phyloP scores from a whole-genome alignment of 768 basidiomycete species.

The Rhizopogon sp. region DNA sequence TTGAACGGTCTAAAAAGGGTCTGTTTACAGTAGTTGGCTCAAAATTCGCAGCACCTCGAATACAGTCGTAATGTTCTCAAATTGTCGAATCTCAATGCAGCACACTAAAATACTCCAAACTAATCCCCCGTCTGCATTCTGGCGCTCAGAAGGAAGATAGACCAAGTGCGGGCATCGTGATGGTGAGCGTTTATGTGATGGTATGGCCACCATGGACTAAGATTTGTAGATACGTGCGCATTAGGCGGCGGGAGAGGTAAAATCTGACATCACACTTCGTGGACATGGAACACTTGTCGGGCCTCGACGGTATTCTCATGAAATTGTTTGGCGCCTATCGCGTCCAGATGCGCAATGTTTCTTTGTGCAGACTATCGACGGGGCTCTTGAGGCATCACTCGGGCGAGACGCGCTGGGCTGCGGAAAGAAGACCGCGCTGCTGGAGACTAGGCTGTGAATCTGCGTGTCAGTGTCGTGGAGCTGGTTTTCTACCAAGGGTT shows the following conservation, averaged over 20 bases:
- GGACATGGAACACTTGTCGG: constrained; percentile 82
- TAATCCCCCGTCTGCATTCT: constrained; percentile 21
- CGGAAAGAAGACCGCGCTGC: constrained; percentile 45
- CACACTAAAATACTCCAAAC: no score
- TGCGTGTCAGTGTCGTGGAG: not conserved
- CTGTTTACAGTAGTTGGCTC: no score
- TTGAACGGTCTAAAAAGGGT: no score
- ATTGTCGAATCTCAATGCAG: no score
- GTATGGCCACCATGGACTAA: not conserved
- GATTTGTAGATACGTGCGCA: constrained; percentile 59
- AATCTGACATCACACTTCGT: constrained; percentile 68
- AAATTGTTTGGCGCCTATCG: constrained; percentile 88
- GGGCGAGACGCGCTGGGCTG: constrained; percentile 64
- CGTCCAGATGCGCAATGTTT: constrained; percentile 76
- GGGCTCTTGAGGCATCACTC: constrained; percentile 81
- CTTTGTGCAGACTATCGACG: constrained; percentile 74
- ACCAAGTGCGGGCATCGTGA: constrained; percentile 84
- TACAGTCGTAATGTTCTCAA: no score
- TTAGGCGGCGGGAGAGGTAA: constrained; percentile 90
- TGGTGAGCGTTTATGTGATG: constrained; percentile 42
- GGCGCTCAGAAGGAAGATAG: constrained; percentile 95
- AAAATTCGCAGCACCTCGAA: no score
- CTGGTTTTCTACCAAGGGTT: no score
- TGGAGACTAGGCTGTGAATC: constrained; percentile 49
- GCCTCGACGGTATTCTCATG: constrained; percentile 90